Base-by-base conservation (phyloP, 257 asterid species). In the Scutellaria baicalensis region DNA sequence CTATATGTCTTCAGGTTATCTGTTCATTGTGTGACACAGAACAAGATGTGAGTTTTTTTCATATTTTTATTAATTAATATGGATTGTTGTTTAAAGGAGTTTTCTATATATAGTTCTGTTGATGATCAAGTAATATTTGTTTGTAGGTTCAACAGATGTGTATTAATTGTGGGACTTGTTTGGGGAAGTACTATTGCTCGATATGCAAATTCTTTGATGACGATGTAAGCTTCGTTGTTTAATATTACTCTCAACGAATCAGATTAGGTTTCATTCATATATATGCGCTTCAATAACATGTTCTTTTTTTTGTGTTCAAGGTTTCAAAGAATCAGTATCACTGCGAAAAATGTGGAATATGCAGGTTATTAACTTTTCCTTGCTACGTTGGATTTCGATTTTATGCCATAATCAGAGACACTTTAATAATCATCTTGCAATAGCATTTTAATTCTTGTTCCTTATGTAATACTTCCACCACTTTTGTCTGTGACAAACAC, bases 261-360 rank as follows among this genome's bases (percentile, higher is more conserved):
- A 8, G 10, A 23, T 1, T 12, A 7, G 21, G 23, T 60, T 23
- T 10, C 12, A n/a, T 16, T 9, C 16, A 17, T n/a, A 52, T 9
- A 33, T 60, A n/a, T n/a, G n/a, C n/a, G 44, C 38, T 55, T 40
- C 6, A 38, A 20, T 6, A 27, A 38, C 20, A 56, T 1, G 1
- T 12, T 23, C 18, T 12, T n/a, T 18, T 69, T 64, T 55, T 13
- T 23, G 20, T 55, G 48, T 56, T 65, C 21, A 52, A 88, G 93
- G 82, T 84, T 6, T 84, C 88, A 1, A 89, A 89, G 86, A 75
- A 83, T 63, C 93, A 89, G 49, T 89, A 81, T 66, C 94, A 89
- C 74, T 89, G 96, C 54, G 87, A 89, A 16, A 74, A 75, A 77
- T 89, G 94, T 75, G 94, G 90, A 78, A 89, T 89, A 69, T 89